Evolutionary conservation across 2,329 filamentous ascomycete species (phyloP).

Genomic region (Teratosphaeria nubilosa): DNA sequence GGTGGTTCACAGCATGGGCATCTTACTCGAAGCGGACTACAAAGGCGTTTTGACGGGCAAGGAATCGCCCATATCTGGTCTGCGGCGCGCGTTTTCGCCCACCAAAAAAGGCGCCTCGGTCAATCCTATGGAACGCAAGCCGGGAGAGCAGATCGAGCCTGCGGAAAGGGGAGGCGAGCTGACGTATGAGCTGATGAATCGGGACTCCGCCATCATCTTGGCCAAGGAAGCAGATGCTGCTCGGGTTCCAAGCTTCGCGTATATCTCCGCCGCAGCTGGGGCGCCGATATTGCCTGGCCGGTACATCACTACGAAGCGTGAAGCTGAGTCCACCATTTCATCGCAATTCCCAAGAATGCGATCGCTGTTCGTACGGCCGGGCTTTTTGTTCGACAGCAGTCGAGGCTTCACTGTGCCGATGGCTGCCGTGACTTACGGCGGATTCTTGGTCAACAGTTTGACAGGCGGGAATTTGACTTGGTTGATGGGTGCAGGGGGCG

Average conservation of each 20-base stretch:
- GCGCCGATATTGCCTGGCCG: conserved; percentile 73
- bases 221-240: conserved; percentile 63
- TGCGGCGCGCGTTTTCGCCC: conserved; percentile 67
- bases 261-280: conserved; percentile 79
- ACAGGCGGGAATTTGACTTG: conserved; percentile 66
- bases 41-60: conserved; percentile 79
- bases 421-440: conserved; percentile 65
- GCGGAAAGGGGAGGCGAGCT: conserved; percentile 63
- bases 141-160: conserved; percentile 50
- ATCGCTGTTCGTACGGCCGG: conserved; percentile 70
- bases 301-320: conserved; percentile 85
- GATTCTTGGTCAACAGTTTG: conserved; percentile 64
- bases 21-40: conserved; percentile 94
- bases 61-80: conserved; percentile 68
- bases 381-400: conserved; percentile 81
- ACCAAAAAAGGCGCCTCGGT: conserved; percentile 47
- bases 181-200: conserved; percentile 96
- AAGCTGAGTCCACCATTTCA: conserved; percentile 71
- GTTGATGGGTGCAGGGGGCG: conserved; percentile 70
- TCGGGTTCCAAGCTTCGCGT: conserved; percentile 63
- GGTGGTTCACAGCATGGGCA: conserved; percentile 92
- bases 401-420: conserved; percentile 75
- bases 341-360: conserved; percentile 65
- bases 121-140: conserved; percentile 59
- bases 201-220: conserved; percentile 74